Evolutionary conservation across 2,329 filamentous ascomycete genomes (phyloP), one percentile per base, ranked within the genome.

Genomic region (Neopestalotiopsis sp.): DNA sequence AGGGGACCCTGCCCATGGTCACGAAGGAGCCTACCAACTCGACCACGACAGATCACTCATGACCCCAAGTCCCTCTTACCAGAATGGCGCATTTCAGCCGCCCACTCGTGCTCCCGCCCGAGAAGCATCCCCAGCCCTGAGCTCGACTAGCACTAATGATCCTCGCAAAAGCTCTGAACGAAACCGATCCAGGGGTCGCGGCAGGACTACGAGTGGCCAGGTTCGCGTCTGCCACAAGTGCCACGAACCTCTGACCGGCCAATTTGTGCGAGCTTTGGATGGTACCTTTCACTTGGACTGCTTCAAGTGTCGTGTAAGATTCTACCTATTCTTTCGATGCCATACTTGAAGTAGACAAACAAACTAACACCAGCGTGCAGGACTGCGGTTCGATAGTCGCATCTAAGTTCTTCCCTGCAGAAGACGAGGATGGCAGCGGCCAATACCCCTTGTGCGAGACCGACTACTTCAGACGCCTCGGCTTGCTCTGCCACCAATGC

Each of bases 391-490:
- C 97, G 80, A 97, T 98, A 70, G 96, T 99, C 49, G 96, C 96
- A 57, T 98, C 95, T 66, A 99, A 99, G 77, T 99, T 99, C 88
- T 99, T 99, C 81, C 96, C 96, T 1, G 93, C 97, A 7, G 95
- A 97, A 73, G 94, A 97, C 74, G 94, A 97, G 75, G 90, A 94
- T 74, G 94, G 94, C 56, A 88, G 89, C 68, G 91, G 88, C 24
- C 96, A 98, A 80, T 98, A 98, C 79, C 96, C 96, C 9, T 89
- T 99, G 4, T 99, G 96, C 85, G 96, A 99, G 82, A 98, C 92
- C 30, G 96, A 99, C 81, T 99, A 99, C 81, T 99, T 99, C 81
- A 90, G 94, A 75, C 90, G 96, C 69, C 89, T 99, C 20, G 94
- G 95, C 71, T 87, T 99, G 59, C 87, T 99, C 58, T 99, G 96